Evolutionary conservation across 139 green algal species (phyloP).

Genomic region (Chlorella sp.): DNA sequence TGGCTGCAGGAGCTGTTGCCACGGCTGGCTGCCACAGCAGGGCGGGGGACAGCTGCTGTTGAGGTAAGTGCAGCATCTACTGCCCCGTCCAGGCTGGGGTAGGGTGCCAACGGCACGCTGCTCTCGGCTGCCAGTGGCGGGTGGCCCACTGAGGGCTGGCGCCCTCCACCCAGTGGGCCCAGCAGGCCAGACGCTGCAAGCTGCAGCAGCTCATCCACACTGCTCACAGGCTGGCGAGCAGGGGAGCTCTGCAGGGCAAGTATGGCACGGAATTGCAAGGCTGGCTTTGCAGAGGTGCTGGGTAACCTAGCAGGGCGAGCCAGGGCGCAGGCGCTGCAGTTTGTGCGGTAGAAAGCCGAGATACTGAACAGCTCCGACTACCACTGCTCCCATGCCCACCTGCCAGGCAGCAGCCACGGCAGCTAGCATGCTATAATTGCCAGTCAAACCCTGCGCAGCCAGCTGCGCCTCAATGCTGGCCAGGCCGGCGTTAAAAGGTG

Average conservation of each 20-base stretch:
- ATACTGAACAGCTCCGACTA: no score
- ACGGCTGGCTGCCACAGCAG: no score
- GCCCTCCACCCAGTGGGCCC: neutral
- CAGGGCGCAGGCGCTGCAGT: no score
- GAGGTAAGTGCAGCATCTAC: no score
- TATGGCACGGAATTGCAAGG: no score
- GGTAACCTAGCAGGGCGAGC: no score
- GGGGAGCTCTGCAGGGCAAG: neutral
- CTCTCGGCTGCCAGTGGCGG: neutral
- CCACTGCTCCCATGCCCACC: neutral
- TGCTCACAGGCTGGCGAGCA: no score
- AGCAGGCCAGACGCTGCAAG: neutral
- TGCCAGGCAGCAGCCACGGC: slow-evolving; percentile 7
- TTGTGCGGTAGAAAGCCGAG: no score
- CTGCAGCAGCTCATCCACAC: neutral
- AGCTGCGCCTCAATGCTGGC: neutral
- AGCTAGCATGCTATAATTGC: neutral
- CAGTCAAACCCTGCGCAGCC: neutral
- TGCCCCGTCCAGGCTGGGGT: neutral
- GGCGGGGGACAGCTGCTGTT: no score
- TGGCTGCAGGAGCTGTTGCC: neutral
- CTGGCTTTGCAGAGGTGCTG: no score
- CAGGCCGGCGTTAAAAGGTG: neutral
- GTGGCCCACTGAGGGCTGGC: neutral
- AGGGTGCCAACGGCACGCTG: neutral